phyloP scores from a whole-genome alignment of 2,329 filamentous ascomycete species.

The Akanthomyces dipterigenus region DNA sequence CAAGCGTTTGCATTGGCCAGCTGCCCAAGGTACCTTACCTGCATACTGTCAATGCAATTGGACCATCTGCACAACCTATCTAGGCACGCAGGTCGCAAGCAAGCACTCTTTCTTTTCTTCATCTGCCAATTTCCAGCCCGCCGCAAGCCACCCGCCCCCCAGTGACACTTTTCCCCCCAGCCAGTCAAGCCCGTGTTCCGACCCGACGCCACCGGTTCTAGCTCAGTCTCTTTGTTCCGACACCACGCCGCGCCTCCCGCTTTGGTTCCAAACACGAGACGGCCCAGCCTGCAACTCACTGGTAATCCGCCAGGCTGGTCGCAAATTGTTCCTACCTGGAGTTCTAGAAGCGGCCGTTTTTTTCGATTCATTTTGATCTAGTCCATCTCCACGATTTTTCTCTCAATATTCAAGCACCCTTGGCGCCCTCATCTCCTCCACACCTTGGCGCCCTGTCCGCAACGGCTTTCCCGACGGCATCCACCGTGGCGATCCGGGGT shows the following conservation, averaged over 20 bases:
- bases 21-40: too few relatives aligned
- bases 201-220: background rate
- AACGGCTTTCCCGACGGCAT: background rate
- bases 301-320: background rate
- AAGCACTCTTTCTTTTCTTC: too few relatives aligned
- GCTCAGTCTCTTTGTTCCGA: conserved; percentile 3
- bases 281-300: background rate
- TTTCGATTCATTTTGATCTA: too few relatives aligned
- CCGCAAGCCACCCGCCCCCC: background rate
- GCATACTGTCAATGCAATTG: too few relatives aligned
- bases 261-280: background rate
- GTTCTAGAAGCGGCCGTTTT: background rate
- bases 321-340: background rate
- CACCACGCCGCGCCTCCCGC: background rate
- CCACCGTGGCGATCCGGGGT: background rate
- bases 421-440: background rate
- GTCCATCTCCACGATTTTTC: too few relatives aligned
- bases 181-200: background rate
- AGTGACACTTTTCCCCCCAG: background rate
- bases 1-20: too few relatives aligned
- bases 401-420: too few relatives aligned
- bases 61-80: too few relatives aligned
- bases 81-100: too few relatives aligned
- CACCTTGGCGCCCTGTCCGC: background rate
- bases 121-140: background rate